Conservation (phyloP, 1,139 yeast genomes). For the Hemisphaericaspora subhashii region DNA sequence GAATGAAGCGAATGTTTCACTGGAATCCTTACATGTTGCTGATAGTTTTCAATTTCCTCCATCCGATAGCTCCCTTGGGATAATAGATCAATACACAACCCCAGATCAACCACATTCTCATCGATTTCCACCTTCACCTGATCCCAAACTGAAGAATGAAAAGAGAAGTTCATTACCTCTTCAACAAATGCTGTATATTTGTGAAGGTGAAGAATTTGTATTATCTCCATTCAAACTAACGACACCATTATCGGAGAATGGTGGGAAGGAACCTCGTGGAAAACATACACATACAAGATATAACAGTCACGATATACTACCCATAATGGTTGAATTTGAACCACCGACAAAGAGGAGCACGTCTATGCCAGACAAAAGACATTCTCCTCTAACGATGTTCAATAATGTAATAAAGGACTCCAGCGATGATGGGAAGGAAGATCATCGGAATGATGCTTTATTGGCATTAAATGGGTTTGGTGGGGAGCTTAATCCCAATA, state of each 20-base stretch:
- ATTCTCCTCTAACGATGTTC: conserved; percentile 7
- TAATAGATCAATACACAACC: background rate
- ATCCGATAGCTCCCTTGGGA: background rate
- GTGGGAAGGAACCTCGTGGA: conserved; percentile 25
- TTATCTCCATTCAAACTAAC: conserved; percentile 44
- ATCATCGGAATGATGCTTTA: conserved; percentile 13
- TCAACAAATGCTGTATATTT: conserved; percentile 19
- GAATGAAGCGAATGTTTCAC: conserved; percentile 6
- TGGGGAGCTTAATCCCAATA: conserved; percentile 13
- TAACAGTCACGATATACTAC: conserved; percentile 46
- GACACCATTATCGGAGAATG: conserved; percentile 4
- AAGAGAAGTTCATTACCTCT: conserved; percentile 37
- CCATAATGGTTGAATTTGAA: conserved; percentile 49
- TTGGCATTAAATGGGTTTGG: conserved; percentile 15
- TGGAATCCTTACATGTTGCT: conserved; percentile 24
- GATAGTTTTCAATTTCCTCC: conserved; percentile 28
- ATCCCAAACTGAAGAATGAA: conserved; percentile 25
- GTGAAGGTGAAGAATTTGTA: conserved; percentile 36
- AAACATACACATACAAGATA: conserved; percentile 42
- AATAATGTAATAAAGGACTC: conserved; percentile 10
- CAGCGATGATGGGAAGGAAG: conserved; percentile 1
- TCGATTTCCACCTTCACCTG: conserved; percentile 39
- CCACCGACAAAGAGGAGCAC: conserved; percentile 23
- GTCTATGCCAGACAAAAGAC: conserved; percentile 31
- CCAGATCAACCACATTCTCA: conserved; percentile 1